Base-by-base conservation (phyloP, 768 basidiomycete species). In the Leccinum boreale region DNA sequence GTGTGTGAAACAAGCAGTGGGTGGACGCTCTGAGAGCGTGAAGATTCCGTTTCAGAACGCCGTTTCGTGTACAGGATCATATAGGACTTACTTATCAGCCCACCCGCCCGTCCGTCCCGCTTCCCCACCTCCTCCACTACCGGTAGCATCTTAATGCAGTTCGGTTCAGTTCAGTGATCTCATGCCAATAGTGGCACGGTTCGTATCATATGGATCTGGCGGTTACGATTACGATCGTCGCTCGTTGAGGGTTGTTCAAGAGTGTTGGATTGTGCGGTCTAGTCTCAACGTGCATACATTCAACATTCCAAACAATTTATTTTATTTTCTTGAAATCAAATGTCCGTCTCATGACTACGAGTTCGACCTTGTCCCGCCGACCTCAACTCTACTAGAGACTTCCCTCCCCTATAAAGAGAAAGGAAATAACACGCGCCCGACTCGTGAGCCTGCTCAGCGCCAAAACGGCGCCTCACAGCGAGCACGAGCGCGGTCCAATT, bases 271-370 rank as follows among this genome's bases (percentile, higher is more conserved):
- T 17, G 15, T 28, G n/a, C n/a, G n/a, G 26, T 28, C 8, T 28
- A 3, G 10, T 29, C 29, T 29, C 29, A 29, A 42, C 39, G 6
- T 6, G n/a, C 46, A 48, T 39, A 31, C 46, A 57, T 33, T 24
- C 42, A 46, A 15, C 10, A 63, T 68, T 57, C 66, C 58, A 63
- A 63, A 42, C 7, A 42, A 42, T n/a, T 42, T 42, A 6, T 17
- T 6, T 10, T 42, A 17, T 23, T 11, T 68, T 57, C 64, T 56
- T 28, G 26, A 64, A 64, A 8, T 5, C 11, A 55, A 45, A 76
- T 86, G 84, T 86, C 48, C 79, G 84, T 81, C 81, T 71, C 84
- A 80, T 77, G 85, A 87, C 85, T 87, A 86, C 80, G 83, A 83
- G 77, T 65, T 71, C 70, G 71, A 64, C 58, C 58, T 46, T 62